phyloP scores from a whole-genome alignment of 2,329 filamentous ascomycete genomes.

The Scedosporium boydii region DNA sequence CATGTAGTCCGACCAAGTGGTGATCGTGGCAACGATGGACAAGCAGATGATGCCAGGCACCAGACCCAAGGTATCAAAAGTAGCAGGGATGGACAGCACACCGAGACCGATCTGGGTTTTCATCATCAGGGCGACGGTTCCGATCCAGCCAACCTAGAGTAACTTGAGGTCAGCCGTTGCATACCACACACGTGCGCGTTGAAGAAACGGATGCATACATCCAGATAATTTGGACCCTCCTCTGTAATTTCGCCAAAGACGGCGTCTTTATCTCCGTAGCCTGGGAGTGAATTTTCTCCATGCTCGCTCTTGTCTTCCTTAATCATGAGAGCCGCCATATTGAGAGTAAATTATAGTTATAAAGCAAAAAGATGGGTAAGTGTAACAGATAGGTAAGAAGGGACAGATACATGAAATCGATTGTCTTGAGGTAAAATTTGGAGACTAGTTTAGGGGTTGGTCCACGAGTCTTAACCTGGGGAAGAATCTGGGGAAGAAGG shows the following conservation, averaged over 20 bases:
- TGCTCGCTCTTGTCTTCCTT: not conserved
- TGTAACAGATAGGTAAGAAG: too few relatives aligned
- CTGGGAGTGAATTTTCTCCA: not conserved
- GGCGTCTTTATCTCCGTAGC: conserved; percentile 15
- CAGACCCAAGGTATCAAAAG: conserved; percentile 34
- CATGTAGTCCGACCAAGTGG: conserved; percentile 38
- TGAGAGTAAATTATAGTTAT: too few relatives aligned
- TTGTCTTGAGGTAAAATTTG: too few relatives aligned
- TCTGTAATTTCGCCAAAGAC: conserved; percentile 21
- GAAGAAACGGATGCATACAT: conserved; percentile 13
- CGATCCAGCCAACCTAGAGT: conserved; percentile 31
- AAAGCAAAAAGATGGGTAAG: too few relatives aligned
- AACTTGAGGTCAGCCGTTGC: conserved; percentile 13
- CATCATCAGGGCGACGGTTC: conserved; percentile 32
- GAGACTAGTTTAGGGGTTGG: too few relatives aligned
- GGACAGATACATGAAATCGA: too few relatives aligned
- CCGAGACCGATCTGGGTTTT: conserved; percentile 34
- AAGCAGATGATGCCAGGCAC: conserved; percentile 38
- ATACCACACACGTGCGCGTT: too few relatives aligned
- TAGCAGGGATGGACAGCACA: conserved; percentile 38
- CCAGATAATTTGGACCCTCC: conserved; percentile 20
- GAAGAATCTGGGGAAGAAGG: too few relatives aligned
- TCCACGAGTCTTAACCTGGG: too few relatives aligned
- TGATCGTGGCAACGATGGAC: conserved; percentile 27
- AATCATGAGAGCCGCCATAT: too few relatives aligned